phyloP scores from a whole-genome alignment of 1,284 basidiomycete genomes.

The Anthracocystis setariae region DNA sequence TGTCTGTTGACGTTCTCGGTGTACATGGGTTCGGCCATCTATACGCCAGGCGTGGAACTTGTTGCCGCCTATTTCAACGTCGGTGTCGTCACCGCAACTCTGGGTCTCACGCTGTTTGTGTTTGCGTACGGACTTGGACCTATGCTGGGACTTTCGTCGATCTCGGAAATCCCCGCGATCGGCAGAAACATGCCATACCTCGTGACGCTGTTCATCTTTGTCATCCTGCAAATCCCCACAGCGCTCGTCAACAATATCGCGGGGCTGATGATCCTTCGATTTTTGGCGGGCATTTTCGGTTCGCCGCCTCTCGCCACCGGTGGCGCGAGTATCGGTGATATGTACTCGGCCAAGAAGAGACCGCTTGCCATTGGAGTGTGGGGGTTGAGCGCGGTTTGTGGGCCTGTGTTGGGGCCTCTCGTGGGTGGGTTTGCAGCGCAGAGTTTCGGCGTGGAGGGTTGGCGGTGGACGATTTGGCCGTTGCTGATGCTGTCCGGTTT shows the following conservation, averaged over 20 bases:
- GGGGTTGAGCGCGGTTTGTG: conserved; percentile 47
- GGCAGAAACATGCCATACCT: conserved; percentile 55
- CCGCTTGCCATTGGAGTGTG: conserved; percentile 50
- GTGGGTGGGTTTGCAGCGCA: conserved; percentile 55
- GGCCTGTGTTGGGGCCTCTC: conserved; percentile 54
- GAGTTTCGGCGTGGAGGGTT: conserved; percentile 32
- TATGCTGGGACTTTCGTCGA: conserved; percentile 63
- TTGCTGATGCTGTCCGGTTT: conserved; percentile 67
- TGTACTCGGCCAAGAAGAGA: conserved; percentile 25
- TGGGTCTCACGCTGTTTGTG: conserved; percentile 55
- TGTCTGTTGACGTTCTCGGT: conserved; percentile 70
- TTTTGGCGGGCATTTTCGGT: conserved; percentile 56
- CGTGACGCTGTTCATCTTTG: conserved; percentile 47
- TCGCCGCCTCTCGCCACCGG: conserved; percentile 57
- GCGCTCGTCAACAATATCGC: conserved; percentile 38
- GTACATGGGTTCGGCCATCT: conserved; percentile 74
- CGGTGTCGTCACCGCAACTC: conserved; percentile 28
- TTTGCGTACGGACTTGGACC: conserved; percentile 53
- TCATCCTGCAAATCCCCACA: conserved; percentile 48
- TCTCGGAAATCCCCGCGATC: conserved; percentile 65
- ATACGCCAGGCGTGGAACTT: conserved; percentile 72
- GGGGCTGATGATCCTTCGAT: conserved; percentile 53
- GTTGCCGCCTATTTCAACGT: conserved; percentile 63
- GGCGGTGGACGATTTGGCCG: conserved; percentile 67
- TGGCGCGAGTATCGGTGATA: conserved; percentile 56